These are phyloP conservation scores for Cylindrotheca fusiformis DNA, from an alignment of 108 stramenopile genomes.

Conservation along the genomic window DNA sequence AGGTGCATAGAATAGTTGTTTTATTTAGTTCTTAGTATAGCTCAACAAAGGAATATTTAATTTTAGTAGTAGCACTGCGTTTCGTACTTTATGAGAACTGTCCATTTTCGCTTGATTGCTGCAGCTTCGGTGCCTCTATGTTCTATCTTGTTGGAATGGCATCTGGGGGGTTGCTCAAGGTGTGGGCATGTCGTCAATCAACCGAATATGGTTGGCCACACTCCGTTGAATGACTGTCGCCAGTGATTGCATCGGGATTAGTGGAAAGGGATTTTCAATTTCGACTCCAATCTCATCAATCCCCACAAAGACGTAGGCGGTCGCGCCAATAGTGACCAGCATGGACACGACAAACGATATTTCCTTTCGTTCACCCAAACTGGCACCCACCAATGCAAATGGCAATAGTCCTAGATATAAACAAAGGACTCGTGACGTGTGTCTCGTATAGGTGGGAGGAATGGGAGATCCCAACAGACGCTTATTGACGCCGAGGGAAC, in stretches of 20 bases:
- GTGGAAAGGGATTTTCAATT: conserved; percentile 45
- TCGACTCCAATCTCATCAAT: conserved; percentile 51
- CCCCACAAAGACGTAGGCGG: conserved; percentile 41
- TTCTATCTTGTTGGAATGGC: too few species aligned
- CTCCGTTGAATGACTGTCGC: conserved; percentile 14
- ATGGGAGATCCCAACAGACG: conserved; percentile 40
- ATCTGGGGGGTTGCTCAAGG: too few species aligned
- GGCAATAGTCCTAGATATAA: conserved; percentile 40
- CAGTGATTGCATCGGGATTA: conserved; percentile 37
- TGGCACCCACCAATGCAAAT: conserved; percentile 24
- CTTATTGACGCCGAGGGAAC: conserved; percentile 22
- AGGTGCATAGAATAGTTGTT: too few species aligned
- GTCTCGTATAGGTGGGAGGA: conserved; percentile 49
- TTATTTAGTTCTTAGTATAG: too few species aligned
- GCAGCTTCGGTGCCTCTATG: too few species aligned
- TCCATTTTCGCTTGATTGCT: too few species aligned
- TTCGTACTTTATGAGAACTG: too few species aligned
- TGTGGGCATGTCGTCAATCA: too few species aligned
- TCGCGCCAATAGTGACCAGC: conserved; percentile 22
- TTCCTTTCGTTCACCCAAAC: not conserved
- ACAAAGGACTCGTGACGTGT: conserved; percentile 38
- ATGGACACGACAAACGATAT: conserved; percentile 10
- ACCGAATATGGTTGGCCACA: conserved; percentile 28
- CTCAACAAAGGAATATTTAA: too few species aligned
- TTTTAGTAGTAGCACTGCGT: too few species aligned